phyloP scores from a whole-genome alignment of 148 eudicot species.

The Fagopyrum esculentum region DNA sequence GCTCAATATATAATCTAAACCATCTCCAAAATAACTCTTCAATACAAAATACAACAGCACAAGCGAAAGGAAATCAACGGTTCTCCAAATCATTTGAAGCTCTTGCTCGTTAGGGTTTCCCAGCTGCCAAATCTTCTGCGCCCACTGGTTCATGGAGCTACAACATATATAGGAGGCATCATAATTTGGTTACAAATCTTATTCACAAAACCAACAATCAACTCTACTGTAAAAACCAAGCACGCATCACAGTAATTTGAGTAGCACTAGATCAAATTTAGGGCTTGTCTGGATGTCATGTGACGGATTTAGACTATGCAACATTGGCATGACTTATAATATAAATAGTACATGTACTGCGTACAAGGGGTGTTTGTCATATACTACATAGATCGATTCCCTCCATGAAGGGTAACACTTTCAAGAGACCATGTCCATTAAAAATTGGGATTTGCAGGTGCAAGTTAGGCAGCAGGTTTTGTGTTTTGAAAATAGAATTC shows the following conservation, averaged over 20 bases:
- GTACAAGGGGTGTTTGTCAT: too few species aligned
- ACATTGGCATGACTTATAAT: too few species aligned
- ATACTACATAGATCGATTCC: too few species aligned
- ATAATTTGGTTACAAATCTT: neutral
- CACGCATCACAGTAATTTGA: neutral
- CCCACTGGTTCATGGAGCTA: conserved; percentile 10
- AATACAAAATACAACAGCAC: neutral
- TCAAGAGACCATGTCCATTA: neutral
- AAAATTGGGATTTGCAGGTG: neutral
- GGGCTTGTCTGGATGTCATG: neutral
- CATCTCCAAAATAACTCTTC: neutral
- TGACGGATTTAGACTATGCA: too few species aligned
- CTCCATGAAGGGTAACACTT: too few species aligned
- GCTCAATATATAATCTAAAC: neutral
- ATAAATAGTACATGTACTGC: too few species aligned
- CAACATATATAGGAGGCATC: neutral
- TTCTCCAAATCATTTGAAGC: neutral
- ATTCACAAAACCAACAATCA: neutral
- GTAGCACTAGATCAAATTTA: neutral
- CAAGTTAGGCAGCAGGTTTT: neutral
- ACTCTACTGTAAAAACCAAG: neutral
- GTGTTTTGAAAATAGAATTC: neutral
- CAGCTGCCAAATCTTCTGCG: conserved; percentile 5
- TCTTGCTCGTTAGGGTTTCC: neutral
- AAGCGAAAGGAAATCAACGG: neutral